These are phyloP conservation scores for Durotheca rogersii DNA, from an alignment of 495 filamentous ascomycete species.

Conservation along the genomic window DNA sequence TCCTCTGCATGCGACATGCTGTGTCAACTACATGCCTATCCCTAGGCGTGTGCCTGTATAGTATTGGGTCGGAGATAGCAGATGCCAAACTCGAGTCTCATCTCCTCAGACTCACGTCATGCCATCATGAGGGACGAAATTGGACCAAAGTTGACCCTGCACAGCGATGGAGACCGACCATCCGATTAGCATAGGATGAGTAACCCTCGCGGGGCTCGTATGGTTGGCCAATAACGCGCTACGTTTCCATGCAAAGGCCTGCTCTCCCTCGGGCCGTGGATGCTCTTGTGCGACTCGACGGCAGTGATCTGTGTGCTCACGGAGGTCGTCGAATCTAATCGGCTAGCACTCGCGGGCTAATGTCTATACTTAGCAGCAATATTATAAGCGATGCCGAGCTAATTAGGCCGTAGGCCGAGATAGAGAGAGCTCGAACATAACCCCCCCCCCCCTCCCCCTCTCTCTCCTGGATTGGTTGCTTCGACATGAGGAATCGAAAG, in stretches of 20 bases:
- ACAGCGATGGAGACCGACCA: slow-evolving; percentile 2
- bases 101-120: slow-evolving; percentile 18
- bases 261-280: slow-evolving; percentile 21
- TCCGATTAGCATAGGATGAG: slow-evolving; percentile 19
- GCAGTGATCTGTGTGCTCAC: not conserved
- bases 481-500: not conserved
- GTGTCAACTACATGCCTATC: slow-evolving; percentile 2
- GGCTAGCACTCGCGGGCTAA: not conserved
- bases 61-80: slow-evolving; percentile 4
- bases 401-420: not conserved
- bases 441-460: not conserved
- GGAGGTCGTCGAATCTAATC: not conserved
- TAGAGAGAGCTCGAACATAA: not conserved
- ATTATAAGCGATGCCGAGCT: not conserved
- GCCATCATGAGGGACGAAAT: slow-evolving; percentile 14
- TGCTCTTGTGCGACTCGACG: slow-evolving; percentile 9
- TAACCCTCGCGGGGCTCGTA: slow-evolving; percentile 17
- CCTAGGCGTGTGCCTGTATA: slow-evolving; percentile 4
- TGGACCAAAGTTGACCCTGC: slow-evolving; percentile 5
- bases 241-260: slow-evolving; percentile 15
- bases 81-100: slow-evolving; percentile 1
- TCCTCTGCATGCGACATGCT: not conserved
- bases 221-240: slow-evolving; percentile 3
- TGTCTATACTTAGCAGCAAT: slow-evolving; percentile 11
- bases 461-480: too few species aligned